A percentile compares a stretch with the other conserved stretches of the same genome.
These are phyloP conservation scores for Veloboletus limbatus DNA, from an alignment of 1,284 basidiomycete species.

Conservation along the genomic window DNA sequence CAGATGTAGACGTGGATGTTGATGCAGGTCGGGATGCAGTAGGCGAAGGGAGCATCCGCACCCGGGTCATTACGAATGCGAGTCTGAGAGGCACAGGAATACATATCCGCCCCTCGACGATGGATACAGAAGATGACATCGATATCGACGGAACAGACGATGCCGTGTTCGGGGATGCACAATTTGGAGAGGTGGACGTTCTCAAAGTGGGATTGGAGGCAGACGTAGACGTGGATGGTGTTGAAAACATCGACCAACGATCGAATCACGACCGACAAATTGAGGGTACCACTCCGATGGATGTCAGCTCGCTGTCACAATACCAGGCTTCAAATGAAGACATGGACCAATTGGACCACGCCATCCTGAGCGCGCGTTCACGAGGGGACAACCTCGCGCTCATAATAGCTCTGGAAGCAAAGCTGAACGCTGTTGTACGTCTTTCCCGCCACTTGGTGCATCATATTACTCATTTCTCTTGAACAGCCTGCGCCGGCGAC, in stretches of 20 bases:
- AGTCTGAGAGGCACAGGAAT: conserved; percentile 55
- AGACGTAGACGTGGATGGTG: conserved; percentile 34
- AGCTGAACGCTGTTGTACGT: conserved; percentile 56
- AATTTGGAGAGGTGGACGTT: conserved; percentile 73
- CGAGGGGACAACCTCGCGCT: conserved; percentile 47
- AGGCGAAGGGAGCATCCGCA: conserved; percentile 26
- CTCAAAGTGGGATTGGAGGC: conserved; percentile 27
- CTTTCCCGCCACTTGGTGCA: neutral
- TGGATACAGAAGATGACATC: conserved; percentile 72
- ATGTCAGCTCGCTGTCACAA: conserved; percentile 1
- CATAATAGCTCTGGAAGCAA: conserved; percentile 56
- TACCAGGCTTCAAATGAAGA: conserved; percentile 22
- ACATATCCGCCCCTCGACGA: conserved; percentile 49
- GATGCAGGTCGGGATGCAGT: conserved; percentile 33
- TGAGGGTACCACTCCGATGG: neutral
- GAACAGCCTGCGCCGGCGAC: conserved; percentile 44
- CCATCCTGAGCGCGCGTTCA: conserved; percentile 47
- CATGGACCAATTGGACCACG: conserved; percentile 47
- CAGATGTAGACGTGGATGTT: conserved; percentile 33
- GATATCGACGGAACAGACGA: conserved; percentile 78
- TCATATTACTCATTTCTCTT: conserved; percentile 7
- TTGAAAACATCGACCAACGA: no score
- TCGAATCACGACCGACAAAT: conserved; percentile 21
- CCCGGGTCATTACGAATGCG: conserved; percentile 36
- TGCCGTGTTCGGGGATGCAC: conserved; percentile 58